Conservation (phyloP, 768 basidiomycete genomes). For the Tulasnella sp. region DNA sequence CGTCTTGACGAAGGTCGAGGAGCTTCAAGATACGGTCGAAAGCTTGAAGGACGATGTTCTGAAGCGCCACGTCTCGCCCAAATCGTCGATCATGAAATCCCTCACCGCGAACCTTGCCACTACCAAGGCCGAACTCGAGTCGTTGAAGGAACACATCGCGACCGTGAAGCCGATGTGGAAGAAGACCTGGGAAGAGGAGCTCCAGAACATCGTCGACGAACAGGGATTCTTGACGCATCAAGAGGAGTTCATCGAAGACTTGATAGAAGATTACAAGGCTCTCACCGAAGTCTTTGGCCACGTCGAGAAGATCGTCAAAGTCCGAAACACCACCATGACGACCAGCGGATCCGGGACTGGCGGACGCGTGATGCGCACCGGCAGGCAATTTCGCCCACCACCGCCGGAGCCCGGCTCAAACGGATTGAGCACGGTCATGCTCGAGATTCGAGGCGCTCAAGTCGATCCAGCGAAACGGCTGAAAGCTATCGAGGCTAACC, state of each 20-base stretch:
- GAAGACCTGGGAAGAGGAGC: slow-evolving; percentile 95
- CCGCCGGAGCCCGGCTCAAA: slow-evolving; percentile 55
- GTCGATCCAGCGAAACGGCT: slow-evolving; percentile 66
- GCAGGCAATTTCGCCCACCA: slow-evolving; percentile 46
- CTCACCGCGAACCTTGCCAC: slow-evolving; percentile 62
- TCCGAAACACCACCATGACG: slow-evolving; percentile 29
- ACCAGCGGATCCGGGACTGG: slow-evolving; percentile 30
- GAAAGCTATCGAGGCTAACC: slow-evolving; percentile 86
- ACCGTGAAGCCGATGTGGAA: slow-evolving; percentile 95
- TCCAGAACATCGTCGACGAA: slow-evolving; percentile 94
- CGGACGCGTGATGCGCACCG: slow-evolving; percentile 23
- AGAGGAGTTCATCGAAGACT: slow-evolving; percentile 78
- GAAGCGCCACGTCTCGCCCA: slow-evolving; percentile 78
- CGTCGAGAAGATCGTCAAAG: slow-evolving; percentile 76
- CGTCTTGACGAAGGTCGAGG: slow-evolving; percentile 84
- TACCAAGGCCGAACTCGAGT: slow-evolving; percentile 57
- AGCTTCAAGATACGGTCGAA: slow-evolving; percentile 85
- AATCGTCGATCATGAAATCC: slow-evolving; percentile 52
- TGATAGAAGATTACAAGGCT: slow-evolving; percentile 90
- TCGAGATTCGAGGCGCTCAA: slow-evolving; percentile 76
- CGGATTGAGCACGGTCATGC: slow-evolving; percentile 68
- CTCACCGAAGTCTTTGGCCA: slow-evolving; percentile 76
- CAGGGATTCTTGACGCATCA: slow-evolving; percentile 90
- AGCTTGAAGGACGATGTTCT: slow-evolving; percentile 82
- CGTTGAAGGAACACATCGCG: slow-evolving; percentile 71